Evolutionary conservation across 2,329 filamentous ascomycete species (phyloP).

Genomic region (Pseudogymnoascus sp.): DNA sequence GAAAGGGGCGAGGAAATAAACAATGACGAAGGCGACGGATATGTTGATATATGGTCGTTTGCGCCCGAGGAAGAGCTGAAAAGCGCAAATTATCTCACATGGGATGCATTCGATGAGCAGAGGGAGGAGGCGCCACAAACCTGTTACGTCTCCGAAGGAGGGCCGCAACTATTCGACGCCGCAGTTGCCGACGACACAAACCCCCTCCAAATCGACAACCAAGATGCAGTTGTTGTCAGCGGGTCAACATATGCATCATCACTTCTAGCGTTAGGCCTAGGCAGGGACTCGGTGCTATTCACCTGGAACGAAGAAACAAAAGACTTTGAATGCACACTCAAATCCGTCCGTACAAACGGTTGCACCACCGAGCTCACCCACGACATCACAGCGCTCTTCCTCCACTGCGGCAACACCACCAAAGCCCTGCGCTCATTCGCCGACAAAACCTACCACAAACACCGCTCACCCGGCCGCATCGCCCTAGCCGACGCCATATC

Average conservation of each 20-base stretch:
- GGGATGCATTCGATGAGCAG: slow-evolving; percentile 57
- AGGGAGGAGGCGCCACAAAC: slow-evolving; percentile 37
- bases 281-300: slow-evolving; percentile 67
- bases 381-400: slow-evolving; percentile 33
- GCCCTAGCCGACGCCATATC: slow-evolving; percentile 33
- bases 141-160: slow-evolving; percentile 62
- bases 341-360: slow-evolving; percentile 44
- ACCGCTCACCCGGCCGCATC: slow-evolving; percentile 24
- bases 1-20: slow-evolving; percentile 13
- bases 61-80: slow-evolving; percentile 30
- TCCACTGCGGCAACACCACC: slow-evolving; percentile 31
- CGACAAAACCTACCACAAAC: slow-evolving; percentile 24
- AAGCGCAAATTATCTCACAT: slow-evolving; percentile 49
- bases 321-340: slow-evolving; percentile 45
- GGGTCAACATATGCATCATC: slow-evolving; percentile 46
- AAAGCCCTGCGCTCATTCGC: slow-evolving; percentile 26
- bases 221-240: slow-evolving; percentile 39
- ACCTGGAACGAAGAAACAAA: slow-evolving; percentile 46
- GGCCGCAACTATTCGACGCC: slow-evolving; percentile 59
- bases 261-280: slow-evolving; percentile 60
- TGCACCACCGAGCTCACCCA: slow-evolving; percentile 46
- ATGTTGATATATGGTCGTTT: slow-evolving; percentile 42
- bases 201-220: slow-evolving; percentile 34
- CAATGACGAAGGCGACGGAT: slow-evolving; percentile 23
- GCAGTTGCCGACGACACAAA: slow-evolving; percentile 41